These are phyloP conservation scores for Phlebopus sp. DNA, from an alignment of 1,284 basidiomycete species.

Conservation along the genomic window DNA sequence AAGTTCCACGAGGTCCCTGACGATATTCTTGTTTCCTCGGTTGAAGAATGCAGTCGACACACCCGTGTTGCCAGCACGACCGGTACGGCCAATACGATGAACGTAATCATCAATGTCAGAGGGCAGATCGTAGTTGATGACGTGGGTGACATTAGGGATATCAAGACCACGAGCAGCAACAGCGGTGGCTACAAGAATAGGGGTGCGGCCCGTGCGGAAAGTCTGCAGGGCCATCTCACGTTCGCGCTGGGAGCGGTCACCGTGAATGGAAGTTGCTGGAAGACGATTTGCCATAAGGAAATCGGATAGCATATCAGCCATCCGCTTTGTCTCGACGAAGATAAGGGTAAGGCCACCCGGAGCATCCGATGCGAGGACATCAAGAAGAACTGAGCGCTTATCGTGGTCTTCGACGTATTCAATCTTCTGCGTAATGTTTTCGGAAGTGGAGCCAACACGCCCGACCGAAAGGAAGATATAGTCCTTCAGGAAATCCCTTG, in stretches of 20 bases:
- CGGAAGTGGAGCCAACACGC: slow-evolving; percentile 96
- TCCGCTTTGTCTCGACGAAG: slow-evolving; percentile 99
- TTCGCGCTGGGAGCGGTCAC: slow-evolving; percentile 96
- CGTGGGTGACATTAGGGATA: slow-evolving; percentile 99
- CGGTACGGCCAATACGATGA: slow-evolving; percentile 98
- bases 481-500: slow-evolving; percentile 92
- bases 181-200: slow-evolving; percentile 96
- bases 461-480: slow-evolving; percentile 99
- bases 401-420: slow-evolving; percentile 98
- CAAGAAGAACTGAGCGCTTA: slow-evolving; percentile 95
- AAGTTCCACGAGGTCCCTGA: slow-evolving; percentile 88
- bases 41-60: slow-evolving; percentile 95
- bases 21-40: slow-evolving; percentile 88
- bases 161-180: slow-evolving; percentile 99
- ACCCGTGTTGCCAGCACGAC: slow-evolving; percentile 99
- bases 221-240: slow-evolving; percentile 94
- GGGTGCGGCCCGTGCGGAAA: slow-evolving; percentile 93
- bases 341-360: slow-evolving; percentile 85
- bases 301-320: slow-evolving; percentile 98
- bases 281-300: slow-evolving; percentile 87
- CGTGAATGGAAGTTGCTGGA: slow-evolving; percentile 95
- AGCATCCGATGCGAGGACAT: slow-evolving; percentile 83
- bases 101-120: slow-evolving; percentile 99
- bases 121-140: slow-evolving; percentile 98
- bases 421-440: slow-evolving; percentile 99